A percentile compares a stretch with the other conserved stretches of the same genome.
phyloP scores from a whole-genome alignment of 108 stramenopile genomes.

The Fistulifera solaris region DNA sequence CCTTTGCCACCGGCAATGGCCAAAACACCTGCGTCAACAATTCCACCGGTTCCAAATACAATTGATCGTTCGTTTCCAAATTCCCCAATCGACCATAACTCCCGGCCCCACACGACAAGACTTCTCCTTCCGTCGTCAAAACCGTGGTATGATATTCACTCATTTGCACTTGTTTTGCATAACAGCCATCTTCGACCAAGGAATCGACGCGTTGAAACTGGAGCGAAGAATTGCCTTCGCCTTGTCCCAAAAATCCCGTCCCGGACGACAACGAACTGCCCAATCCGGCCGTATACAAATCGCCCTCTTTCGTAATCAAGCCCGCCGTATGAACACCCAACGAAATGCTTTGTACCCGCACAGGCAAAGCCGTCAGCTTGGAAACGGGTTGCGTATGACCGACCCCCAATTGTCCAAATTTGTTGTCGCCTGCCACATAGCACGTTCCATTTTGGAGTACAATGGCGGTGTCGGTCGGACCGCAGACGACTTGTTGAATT shows the following conservation, averaged over 20 bases:
- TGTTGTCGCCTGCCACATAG: constrained; percentile 57
- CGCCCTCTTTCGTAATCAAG: constrained; percentile 47
- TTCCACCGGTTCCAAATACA: constrained; percentile 80
- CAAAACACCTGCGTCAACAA: constrained; percentile 34
- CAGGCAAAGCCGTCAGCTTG: constrained; percentile 7
- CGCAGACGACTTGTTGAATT: constrained; percentile 35
- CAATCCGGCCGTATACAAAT: constrained; percentile 71
- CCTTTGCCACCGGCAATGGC: constrained; percentile 66
- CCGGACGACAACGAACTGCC: constrained; percentile 55
- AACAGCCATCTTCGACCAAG: constrained; percentile 71
- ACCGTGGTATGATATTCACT: constrained; percentile 76
- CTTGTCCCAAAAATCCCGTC: constrained; percentile 68
- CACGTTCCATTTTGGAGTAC: constrained; percentile 37
- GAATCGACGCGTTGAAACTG: constrained; percentile 35
- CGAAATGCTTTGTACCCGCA: constrained; percentile 20
- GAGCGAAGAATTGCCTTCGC: constrained; percentile 35
- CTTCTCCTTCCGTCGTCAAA: constrained; percentile 79
- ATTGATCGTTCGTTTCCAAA: constrained; percentile 64
- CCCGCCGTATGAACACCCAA: constrained; percentile 53
- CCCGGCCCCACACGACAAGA: constrained; percentile 63
- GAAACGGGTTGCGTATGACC: constrained; percentile 34
- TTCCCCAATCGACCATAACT: constrained; percentile 77
- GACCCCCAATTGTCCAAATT: constrained; percentile 63
- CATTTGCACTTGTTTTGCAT: constrained; percentile 49
- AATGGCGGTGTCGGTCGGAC: constrained; percentile 52